phyloP scores from a whole-genome alignment of 1,284 basidiomycete genomes.

The Leccinum fallax region DNA sequence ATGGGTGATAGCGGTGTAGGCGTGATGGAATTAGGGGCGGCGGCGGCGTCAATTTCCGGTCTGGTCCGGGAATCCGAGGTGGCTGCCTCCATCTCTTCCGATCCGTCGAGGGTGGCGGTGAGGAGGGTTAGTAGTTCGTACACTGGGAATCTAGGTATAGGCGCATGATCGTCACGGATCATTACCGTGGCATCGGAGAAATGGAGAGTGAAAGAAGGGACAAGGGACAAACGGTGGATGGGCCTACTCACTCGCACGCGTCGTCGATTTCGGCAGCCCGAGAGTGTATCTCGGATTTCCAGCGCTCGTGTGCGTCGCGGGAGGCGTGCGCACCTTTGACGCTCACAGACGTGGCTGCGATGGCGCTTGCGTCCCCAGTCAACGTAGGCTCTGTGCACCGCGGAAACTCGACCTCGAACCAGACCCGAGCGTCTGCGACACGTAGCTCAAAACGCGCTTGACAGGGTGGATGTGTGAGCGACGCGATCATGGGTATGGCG shows the following conservation, averaged over 20 bases:
- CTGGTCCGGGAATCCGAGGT: neutral
- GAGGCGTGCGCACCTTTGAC: conserved; percentile 32
- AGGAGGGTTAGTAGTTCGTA: conserved; percentile 50
- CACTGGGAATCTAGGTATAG: conserved; percentile 52
- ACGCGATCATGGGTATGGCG: neutral
- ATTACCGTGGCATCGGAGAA: neutral
- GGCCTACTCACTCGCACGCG: conserved; percentile 43
- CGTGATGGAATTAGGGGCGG: neutral
- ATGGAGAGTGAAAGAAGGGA: neutral
- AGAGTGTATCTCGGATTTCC: conserved; percentile 48
- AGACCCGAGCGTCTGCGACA: conserved; percentile 38
- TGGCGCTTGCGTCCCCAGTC: neutral
- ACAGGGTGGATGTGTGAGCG: conserved; percentile 13
- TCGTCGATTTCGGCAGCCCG: conserved; percentile 46
- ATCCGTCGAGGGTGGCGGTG: neutral
- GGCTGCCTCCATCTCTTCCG: neutral
- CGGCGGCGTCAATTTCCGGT: neutral
- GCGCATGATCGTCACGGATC: neutral
- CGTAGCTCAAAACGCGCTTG: conserved; percentile 44
- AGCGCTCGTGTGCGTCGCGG: conserved; percentile 53
- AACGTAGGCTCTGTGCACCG: conserved; percentile 12
- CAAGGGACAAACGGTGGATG: neutral
- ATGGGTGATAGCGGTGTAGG: neutral
- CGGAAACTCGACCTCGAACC: conserved; percentile 45
- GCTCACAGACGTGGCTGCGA: neutral